Conservation (phyloP, 2,329 filamentous ascomycete genomes). For the Cladosporium sp. region DNA sequence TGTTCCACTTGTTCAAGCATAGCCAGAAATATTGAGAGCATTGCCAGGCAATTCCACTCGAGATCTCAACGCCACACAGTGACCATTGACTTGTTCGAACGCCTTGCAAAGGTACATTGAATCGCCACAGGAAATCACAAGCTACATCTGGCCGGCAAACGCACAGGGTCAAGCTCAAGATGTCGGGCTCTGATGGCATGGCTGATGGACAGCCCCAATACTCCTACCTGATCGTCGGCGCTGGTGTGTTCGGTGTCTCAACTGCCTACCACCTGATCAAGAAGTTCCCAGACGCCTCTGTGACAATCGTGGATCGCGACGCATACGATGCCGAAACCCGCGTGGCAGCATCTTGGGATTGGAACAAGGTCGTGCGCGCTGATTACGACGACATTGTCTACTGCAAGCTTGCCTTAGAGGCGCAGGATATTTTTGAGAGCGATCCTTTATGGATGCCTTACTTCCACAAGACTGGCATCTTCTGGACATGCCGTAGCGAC, state of each 20-base stretch:
- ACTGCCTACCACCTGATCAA: conserved; percentile 49
- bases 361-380: conserved; percentile 68
- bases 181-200: not conserved
- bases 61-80: not conserved
- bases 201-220: conserved; percentile 6
- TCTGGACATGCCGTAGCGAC: conserved; percentile 44
- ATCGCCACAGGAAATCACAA: not conserved
- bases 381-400: conserved; percentile 65
- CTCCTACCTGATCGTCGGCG: conserved; percentile 33
- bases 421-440: conserved; percentile 57
- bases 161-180: not conserved
- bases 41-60: too few relatives aligned
- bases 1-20: not conserved
- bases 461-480: conserved; percentile 51
- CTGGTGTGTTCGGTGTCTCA: conserved; percentile 51
- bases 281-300: conserved; percentile 37
- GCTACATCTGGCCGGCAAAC: not conserved
- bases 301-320: conserved; percentile 39
- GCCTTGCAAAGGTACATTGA: not conserved
- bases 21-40: too few relatives aligned
- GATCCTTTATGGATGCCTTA: conserved; percentile 54
- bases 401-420: conserved; percentile 61
- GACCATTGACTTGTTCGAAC: not conserved
- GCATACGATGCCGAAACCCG: conserved; percentile 30
- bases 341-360: conserved; percentile 64